These are phyloP conservation scores for Phytophthora aleatoria DNA, from an alignment of 352 stramenopile genomes.

Conservation along the genomic window DNA sequence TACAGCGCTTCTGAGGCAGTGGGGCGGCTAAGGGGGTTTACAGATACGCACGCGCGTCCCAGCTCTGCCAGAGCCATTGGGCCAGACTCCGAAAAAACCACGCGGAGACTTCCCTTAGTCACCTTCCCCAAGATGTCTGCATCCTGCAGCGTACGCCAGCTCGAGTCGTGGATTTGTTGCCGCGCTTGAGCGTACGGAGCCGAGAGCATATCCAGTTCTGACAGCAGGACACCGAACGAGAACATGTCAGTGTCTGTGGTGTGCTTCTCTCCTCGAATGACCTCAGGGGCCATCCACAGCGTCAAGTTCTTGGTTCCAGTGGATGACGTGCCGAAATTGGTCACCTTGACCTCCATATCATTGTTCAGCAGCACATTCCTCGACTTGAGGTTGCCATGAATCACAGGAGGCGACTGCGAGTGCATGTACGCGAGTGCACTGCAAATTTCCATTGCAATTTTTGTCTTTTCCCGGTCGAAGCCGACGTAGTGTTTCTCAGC, in stretches of 20 bases:
- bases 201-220: constrained; percentile 56
- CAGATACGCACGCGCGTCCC: constrained; percentile 26
- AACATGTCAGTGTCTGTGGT: constrained; percentile 77
- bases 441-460: constrained; percentile 43
- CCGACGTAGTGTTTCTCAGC: constrained; percentile 18
- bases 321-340: constrained; percentile 42
- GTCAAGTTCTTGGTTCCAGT: constrained; percentile 44
- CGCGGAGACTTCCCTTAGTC: constrained; percentile 35
- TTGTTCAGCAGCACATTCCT: constrained; percentile 33
- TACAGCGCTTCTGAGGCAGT: constrained; percentile 41
- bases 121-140: constrained; percentile 42
- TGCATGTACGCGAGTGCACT: constrained; percentile 39
- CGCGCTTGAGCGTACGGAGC: constrained; percentile 32
- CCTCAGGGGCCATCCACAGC: constrained; percentile 79
- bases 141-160: constrained; percentile 27
- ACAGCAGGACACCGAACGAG: constrained; percentile 83
- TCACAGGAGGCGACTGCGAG: constrained; percentile 27
- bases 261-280: constrained; percentile 77
- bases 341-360: constrained; percentile 35
- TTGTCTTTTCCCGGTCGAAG: constrained; percentile 42
- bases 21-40: constrained; percentile 34
- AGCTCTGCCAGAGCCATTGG: constrained; percentile 31
- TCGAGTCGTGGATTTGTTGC: constrained; percentile 21
- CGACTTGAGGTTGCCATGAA: constrained; percentile 42
- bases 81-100: constrained; percentile 30